A percentile compares a stretch with the other conserved stretches of the same genome.
These are phyloP conservation scores for Haematococcus lacustris DNA, from an alignment of 139 green algal species.

Conservation along the genomic window DNA sequence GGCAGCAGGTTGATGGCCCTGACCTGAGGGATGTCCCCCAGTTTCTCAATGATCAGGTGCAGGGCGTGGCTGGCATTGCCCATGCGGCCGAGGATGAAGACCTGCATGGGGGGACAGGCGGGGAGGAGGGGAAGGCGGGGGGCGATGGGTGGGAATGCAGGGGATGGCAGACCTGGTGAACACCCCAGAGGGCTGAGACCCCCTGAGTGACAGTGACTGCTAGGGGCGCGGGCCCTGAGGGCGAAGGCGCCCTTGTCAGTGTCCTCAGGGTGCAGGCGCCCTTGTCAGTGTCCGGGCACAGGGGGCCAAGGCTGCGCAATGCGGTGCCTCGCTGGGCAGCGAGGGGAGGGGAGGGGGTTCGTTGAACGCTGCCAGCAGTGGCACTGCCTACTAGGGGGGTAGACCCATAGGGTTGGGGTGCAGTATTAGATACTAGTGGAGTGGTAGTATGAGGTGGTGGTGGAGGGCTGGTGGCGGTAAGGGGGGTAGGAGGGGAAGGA, in stretches of 20 bases:
- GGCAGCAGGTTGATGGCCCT: too few species aligned
- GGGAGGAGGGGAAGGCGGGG: background rate
- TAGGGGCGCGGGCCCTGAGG: too few species aligned
- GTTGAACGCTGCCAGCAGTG: too few species aligned
- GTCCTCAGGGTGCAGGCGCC: too few species aligned
- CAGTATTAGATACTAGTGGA: background rate
- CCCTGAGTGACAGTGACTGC: too few species aligned
- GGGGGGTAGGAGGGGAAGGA: background rate
- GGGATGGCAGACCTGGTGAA: too few species aligned
- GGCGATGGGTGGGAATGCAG: too few species aligned
- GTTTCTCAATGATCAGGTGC: slow-evolving; percentile 78
- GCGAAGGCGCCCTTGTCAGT: too few species aligned
- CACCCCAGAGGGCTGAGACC: too few species aligned
- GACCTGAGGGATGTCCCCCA: slow-evolving; percentile 77
- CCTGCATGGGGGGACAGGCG: slow-evolving; percentile 23
- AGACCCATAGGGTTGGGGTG: background rate
- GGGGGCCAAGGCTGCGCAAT: background rate
- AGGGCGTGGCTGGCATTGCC: slow-evolving; percentile 68
- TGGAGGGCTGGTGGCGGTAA: background rate
- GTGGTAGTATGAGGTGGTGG: background rate
- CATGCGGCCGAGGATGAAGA: slow-evolving; percentile 88
- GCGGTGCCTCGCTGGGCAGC: too few species aligned
- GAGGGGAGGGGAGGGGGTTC: too few species aligned
- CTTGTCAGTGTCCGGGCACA: background rate
- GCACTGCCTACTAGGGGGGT: background rate